Evolutionary conservation across 1,139 yeast species (phyloP).

Genomic region (Sugiyamaella paludigena): DNA sequence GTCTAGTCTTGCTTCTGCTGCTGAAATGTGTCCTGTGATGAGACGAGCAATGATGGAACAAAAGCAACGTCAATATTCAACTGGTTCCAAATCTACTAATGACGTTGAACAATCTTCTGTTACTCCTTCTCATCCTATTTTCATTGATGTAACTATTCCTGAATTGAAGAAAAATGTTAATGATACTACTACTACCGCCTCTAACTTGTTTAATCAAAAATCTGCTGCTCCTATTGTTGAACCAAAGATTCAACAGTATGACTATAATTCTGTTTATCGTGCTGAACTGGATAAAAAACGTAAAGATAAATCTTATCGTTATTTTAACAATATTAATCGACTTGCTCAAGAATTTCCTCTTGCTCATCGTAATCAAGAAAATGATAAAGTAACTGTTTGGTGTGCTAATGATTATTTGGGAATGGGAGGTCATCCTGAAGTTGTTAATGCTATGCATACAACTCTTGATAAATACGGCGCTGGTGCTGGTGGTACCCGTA

Average conservation of each 20-base stretch:
- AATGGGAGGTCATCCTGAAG: constrained; percentile 78
- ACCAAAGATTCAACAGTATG: constrained; percentile 44
- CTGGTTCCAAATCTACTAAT: constrained; percentile 50
- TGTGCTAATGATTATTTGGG: constrained; percentile 97
- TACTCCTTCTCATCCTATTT: constrained; percentile 8
- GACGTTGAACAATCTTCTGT: constrained; percentile 12
- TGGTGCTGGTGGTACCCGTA: constrained; percentile 99
- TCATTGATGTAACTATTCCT: constrained; percentile 14
- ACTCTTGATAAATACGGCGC: constrained; percentile 90
- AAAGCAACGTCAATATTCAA: constrained; percentile 46
- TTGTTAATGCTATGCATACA: constrained; percentile 70
- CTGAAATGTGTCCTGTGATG: constrained; percentile 84
- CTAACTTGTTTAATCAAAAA: neutral
- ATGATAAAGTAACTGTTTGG: constrained; percentile 94
- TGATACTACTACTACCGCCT: constrained; percentile 7
- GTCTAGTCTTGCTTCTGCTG: constrained; percentile 52
- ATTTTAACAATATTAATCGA: constrained; percentile 94
- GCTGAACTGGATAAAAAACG: constrained; percentile 70
- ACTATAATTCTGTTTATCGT: constrained; percentile 62
- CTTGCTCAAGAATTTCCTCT: constrained; percentile 89
- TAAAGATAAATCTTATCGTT: constrained; percentile 87
- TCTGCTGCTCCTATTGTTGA: constrained; percentile 1
- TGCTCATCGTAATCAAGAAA: constrained; percentile 73
- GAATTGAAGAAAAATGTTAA: constrained; percentile 9
- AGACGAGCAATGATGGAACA: constrained; percentile 61